A percentile compares a stretch with the other conserved stretches of the same genome.
phyloP scores from a whole-genome alignment of 1,139 yeast species.

The Kurtzmaniella quercitrusa region DNA sequence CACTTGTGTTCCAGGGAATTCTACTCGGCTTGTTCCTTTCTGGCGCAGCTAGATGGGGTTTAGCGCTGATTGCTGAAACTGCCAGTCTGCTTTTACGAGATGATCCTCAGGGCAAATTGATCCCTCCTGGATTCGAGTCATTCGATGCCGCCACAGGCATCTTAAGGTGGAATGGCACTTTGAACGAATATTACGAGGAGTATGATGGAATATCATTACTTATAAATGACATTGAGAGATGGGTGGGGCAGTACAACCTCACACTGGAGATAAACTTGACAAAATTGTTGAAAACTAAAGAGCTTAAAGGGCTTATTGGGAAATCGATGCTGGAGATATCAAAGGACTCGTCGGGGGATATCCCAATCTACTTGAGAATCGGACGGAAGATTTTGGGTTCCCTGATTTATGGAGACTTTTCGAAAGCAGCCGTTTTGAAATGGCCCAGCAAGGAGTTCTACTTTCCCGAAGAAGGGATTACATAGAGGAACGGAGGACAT shows the following conservation, averaged over 20 bases:
- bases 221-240: constrained; percentile 76
- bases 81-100: constrained; percentile 61
- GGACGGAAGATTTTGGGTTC: constrained; percentile 47
- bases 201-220: constrained; percentile 56
- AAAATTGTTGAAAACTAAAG: constrained; percentile 26
- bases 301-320: constrained; percentile 18
- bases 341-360: constrained; percentile 19
- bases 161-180: constrained; percentile 28
- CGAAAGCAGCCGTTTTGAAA: constrained; percentile 50
- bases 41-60: constrained; percentile 92
- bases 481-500: constrained; percentile 13
- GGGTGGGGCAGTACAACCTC: constrained; percentile 41
- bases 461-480: constrained; percentile 43
- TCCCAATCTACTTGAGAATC: constrained; percentile 48
- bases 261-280: constrained; percentile 35
- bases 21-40: constrained; percentile 75
- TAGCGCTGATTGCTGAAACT: constrained; percentile 85
- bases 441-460: constrained; percentile 57
- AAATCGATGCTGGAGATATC: constrained; percentile 3
- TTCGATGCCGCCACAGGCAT: constrained; percentile 29
- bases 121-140: constrained; percentile 53
- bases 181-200: constrained; percentile 10
- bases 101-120: constrained; percentile 62
- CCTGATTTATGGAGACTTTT: constrained; percentile 45
- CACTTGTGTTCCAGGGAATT: constrained; percentile 76